Evolutionary conservation across 257 asterid species (phyloP), one percentile per base, ranked within the genome.

Genomic region (Solanum piurae): DNA sequence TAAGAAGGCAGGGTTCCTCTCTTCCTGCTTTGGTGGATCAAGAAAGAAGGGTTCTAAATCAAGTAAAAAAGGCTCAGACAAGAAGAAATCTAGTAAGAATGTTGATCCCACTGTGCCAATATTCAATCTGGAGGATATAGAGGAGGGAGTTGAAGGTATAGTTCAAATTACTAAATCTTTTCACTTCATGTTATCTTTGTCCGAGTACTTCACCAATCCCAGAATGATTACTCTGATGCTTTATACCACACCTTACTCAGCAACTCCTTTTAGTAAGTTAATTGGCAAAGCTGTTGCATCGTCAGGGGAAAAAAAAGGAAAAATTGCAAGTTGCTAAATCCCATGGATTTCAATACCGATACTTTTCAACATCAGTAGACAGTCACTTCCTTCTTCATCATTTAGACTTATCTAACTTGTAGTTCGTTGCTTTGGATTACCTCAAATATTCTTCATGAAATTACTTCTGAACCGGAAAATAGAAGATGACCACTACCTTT

Each of bases 111-210:
- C 99, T 74, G 96, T 96, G 89, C 99, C 98, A 71, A 94, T 96
- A 83, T 96, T 94, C 96, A 95, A 90, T 91, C 95, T 96, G 93
- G 99, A 96, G 89, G 99, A 96, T 91, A 96, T 96, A 89, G 99
- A 96, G 91, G 99, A 96, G 89, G 98, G 99, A 55, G 98, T 96
- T 88, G 99, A 96, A 96, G 99, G 99, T 96, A 92, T 46, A 83
- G 82, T 74, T 89, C 64, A 85, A 87, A 86, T 73, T 36, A 79
- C 68, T 85, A 86, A 77, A 29, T 46, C 62, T 46, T 49, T 82
- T 82, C 42, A 82, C 31, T 46, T 31, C 69, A 82, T 49, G 69
- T 82, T 49, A 49, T 80, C 68, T 46, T 80, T 49, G 68, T 46
- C 68, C 4, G 3, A 29, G 27, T 20, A 55, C 64, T 55, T 55